Base-by-base conservation (phyloP, 140 eudicot genomes). In the Ambrosia hybrid region DNA sequence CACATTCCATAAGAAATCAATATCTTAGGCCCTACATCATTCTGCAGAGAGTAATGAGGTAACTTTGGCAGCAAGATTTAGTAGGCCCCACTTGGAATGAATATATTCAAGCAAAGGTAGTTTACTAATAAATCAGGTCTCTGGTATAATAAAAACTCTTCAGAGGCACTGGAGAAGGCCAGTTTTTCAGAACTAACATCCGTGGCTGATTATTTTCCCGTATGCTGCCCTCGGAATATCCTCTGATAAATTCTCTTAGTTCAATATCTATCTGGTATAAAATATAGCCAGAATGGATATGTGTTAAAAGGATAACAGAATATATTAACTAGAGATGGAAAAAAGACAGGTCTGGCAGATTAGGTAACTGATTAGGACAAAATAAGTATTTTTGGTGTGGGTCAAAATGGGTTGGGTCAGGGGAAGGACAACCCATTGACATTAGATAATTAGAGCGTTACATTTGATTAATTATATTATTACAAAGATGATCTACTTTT, bases 41-140 rank as follows among this genome's bases (percentile, higher is more conserved):
- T 91, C 77, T 86, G 99, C 84, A 91, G 76, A 72, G 97, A 91
- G 80, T 84, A 91, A 68, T 95, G 97, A 41, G 97, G 99, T 66
- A 95, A 70, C 78, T 91, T 95, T 38, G 99, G 99, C 99, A 78
- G 99, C 95, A 74, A 95, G 92, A 83, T 95, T 95, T 36, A 95
- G 91, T 45, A 95, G 96, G 67, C 99, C 99, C 97, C 97, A 95
- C 82, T 95, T 95, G 74, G 95, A 91, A 82, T 95, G 99, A 61
- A 95, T 95, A 75, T 85, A 91, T 81, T 95, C 99, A 4, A 95
- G 87, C 78, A 95, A 89, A 39, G 97, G 99, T 65, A 95, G 73
- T 80, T 85, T 86, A 63, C 84, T 86, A 71, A 91, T 91, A 77
- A 91, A 86, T 95, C 97, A 57, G 97, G 97, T 81, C 96, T 95